phyloP scores from a whole-genome alignment of 2,329 filamentous ascomycete species.

The Apiospora marii region DNA sequence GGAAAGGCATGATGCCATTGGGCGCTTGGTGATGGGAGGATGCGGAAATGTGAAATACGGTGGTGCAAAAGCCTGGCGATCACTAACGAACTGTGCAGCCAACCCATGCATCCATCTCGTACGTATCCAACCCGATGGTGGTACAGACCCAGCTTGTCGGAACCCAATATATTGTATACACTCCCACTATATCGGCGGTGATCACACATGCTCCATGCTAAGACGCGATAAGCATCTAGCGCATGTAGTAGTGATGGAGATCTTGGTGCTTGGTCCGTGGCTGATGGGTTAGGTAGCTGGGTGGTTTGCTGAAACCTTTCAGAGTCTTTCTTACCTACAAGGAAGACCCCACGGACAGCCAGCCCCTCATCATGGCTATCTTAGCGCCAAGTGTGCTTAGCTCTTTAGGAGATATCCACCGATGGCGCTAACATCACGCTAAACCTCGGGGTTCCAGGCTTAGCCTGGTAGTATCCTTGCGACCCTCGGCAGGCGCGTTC shows the following conservation, averaged over 20 bases:
- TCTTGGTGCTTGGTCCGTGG: too few species aligned
- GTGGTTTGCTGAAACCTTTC: neutral
- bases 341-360: neutral
- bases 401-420: neutral
- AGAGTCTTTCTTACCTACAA: neutral
- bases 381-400: neutral
- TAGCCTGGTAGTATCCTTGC: neutral
- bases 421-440: neutral
- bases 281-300: too few species aligned
- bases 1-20: neutral
- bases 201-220: too few species aligned
- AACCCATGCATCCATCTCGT: neutral
- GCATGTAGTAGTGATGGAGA: too few species aligned
- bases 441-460: neutral
- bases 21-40: neutral
- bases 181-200: too few species aligned
- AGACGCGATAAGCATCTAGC: neutral
- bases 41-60: slow-evolving; percentile 1
- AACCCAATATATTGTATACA: neutral
- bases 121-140: neutral
- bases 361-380: neutral
- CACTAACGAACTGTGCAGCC: neutral
- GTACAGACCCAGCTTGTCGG: neutral
- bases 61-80: slow-evolving; percentile 6
- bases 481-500: slow-evolving; percentile 12